Conservation (phyloP, 2,329 filamentous ascomycete genomes). For the Tolypocladium nubicola region DNA sequence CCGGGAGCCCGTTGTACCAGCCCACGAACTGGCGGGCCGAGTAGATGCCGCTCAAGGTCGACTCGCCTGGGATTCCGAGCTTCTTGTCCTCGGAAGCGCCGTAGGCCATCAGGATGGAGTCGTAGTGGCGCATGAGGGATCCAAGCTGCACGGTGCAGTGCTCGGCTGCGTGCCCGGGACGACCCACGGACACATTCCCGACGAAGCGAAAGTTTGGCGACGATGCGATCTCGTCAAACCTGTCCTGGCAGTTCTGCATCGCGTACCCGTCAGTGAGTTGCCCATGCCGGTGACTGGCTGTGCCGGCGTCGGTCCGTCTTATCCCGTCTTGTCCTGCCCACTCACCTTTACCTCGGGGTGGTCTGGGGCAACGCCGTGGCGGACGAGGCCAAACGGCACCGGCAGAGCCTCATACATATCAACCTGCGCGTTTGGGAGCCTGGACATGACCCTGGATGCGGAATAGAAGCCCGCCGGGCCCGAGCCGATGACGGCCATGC, state of each 20-base stretch:
- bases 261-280: background rate
- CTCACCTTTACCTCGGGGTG: slow-evolving; percentile 93
- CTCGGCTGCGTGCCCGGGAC: slow-evolving; percentile 25
- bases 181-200: slow-evolving; percentile 76
- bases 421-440: slow-evolving; percentile 58
- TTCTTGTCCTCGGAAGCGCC: slow-evolving; percentile 77
- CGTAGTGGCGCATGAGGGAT: slow-evolving; percentile 69
- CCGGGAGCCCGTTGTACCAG: slow-evolving; percentile 95
- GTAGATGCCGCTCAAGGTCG: slow-evolving; percentile 60
- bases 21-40: slow-evolving; percentile 91
- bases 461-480: slow-evolving; percentile 96
- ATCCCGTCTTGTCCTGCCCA: background rate
- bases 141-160: slow-evolving; percentile 51
- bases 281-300: slow-evolving; percentile 4
- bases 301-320: background rate
- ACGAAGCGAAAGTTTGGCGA: slow-evolving; percentile 81
- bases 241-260: slow-evolving; percentile 80
- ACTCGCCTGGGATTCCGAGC: slow-evolving; percentile 72
- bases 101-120: slow-evolving; percentile 87
- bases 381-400: slow-evolving; percentile 82
- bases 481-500: slow-evolving; percentile 82
- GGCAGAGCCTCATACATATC: slow-evolving; percentile 97
- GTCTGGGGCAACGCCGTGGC: slow-evolving; percentile 95
- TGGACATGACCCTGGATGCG: slow-evolving; percentile 72
- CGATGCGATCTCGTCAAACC: slow-evolving; percentile 78